Evolutionary conservation across 2,329 filamentous ascomycete species (phyloP), one percentile per base, ranked within the genome.

Genomic region (Didymella sp.): DNA sequence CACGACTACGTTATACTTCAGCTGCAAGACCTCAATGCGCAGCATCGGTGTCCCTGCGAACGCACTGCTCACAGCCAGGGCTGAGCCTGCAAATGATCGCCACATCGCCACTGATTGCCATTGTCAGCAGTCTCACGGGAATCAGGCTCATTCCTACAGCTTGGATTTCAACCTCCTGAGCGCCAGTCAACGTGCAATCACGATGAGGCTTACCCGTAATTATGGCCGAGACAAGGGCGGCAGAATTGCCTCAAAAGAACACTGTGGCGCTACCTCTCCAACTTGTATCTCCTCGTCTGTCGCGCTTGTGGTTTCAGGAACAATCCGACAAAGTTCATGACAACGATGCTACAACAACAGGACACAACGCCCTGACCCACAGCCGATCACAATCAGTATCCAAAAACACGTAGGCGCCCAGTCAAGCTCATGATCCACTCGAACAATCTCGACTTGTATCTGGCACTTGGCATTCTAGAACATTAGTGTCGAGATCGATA

Each of bases 231-330:
- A 42, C 35, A 9, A 15, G 6, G 13, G 35, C 47, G 54, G 47
- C 47, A 51, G 37, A 43, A 7, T 43, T 56, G 24, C 47, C 54
- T 24, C 35, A 42, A 25, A 47, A 24, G 17, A 24, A 28, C 9
- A 24, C 31, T 19, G 21, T 30, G 35, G 28, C 44, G 13, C 46
- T 41, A 25, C 21, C n/a, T 28, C 9, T n/a, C 35, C 41, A 51
- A 28, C 17, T 15, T 21, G 35, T 24, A 35, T 35, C n/a, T 50
- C 42, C n/a, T 51, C 41, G 42, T 37, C 27, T 56, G 53, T 50
- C 35, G 47, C 54, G 43, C 54, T 51, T 51, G 31, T 40, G n/a
- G 54, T 51, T 51, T 56, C 47, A 56, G 37, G 30, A 25, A 43
- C 19, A 45, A 56, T 19, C 45, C 40, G 30, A 49, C 19, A 30